Evolutionary conservation across 441 rosid species (phyloP), one percentile per base, ranked within the genome.

Genomic region (Syzygium malaccense): DNA sequence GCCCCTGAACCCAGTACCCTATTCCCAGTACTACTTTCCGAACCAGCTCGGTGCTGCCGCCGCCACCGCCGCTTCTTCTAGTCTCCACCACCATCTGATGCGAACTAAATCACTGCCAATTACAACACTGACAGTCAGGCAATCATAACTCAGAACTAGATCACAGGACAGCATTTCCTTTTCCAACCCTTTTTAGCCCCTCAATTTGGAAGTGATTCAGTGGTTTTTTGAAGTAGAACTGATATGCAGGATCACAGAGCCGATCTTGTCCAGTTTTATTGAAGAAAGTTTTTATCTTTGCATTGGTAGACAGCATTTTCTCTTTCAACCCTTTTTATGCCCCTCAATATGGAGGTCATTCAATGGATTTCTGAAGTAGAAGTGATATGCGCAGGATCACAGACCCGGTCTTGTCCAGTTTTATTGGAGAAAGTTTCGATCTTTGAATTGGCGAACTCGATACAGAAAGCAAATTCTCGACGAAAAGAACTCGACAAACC

Each of bases 1-100:
- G 92, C 6, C 99, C 99, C 91, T 96, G 99, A 1, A 97, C 93
- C 93, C 96, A 95, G 92, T 66, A 97, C n/a, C 99, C 99, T 4
- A 96, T 86, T 1, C 98, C 99, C 2, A 97, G 95, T 1, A 97
- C 58, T 53, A 75, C 49, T 90, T 91, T 90, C 89, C 92, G 88
- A 88, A 91, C 93, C 91, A 80, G 89, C 19, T 89, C 87, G 7
- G 30, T 78, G n/a, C 33, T 78, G n/a, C 33, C 28, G 56, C 78
- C 88, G 14, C 48, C 37, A 7, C 37, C 12, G 14, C 55, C 41
- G 12, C 37, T 53, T 54, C 28, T 85, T 55, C 66, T 85, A 30
- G 48, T 85, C 87, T 58, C 62, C 87, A 54, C 87, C 51, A 85
- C 87, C 87, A 55, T 85, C 57, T 85, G 60, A 85, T 48, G 58